Percentiles rank a stretch among this genome's conserved stretches.
phyloP scores from a whole-genome alignment of 495 filamentous ascomycete genomes.

The Aspergillus coremiiformis region DNA sequence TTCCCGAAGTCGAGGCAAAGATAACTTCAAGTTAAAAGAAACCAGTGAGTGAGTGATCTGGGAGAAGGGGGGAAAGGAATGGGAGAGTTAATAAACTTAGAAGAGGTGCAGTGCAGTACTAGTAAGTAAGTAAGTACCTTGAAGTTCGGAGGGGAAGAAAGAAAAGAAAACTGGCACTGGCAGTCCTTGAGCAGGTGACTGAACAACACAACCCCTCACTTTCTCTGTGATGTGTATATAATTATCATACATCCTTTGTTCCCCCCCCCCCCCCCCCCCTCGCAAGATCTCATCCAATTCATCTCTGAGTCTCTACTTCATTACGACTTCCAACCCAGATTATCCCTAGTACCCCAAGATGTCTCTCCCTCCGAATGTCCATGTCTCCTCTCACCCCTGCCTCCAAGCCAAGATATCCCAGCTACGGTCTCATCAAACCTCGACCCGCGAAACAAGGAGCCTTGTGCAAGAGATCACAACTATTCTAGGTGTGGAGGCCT shows the following conservation, averaged over 20 bases:
- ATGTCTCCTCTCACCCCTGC: conserved; percentile 81
- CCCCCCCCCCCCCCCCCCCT: background rate
- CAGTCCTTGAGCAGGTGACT: conserved; percentile 10
- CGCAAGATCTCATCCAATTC: background rate
- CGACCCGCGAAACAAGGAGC: conserved; percentile 66
- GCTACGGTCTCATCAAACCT: conserved; percentile 65
- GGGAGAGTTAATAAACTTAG: too few relatives aligned
- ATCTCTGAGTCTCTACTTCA: background rate
- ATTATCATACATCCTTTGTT: too few relatives aligned
- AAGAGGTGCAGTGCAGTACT: too few relatives aligned
- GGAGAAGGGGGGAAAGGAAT: background rate
- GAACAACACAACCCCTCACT: background rate
- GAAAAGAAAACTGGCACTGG: background rate
- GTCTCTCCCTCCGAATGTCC: conserved; percentile 44
- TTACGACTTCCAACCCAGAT: background rate
- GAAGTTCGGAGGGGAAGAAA: background rate
- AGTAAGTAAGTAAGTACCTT: background rate
- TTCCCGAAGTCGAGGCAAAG: too few relatives aligned
- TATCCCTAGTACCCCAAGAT: too few relatives aligned
- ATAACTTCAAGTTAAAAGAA: too few relatives aligned
- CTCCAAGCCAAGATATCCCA: conserved; percentile 82
- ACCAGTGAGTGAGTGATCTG: background rate
- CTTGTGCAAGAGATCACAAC: conserved; percentile 79
- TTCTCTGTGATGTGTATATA: background rate
- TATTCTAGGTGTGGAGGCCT: conserved; percentile 76